phyloP scores from a whole-genome alignment of 768 basidiomycete genomes.

The Hydnum rufescens region DNA sequence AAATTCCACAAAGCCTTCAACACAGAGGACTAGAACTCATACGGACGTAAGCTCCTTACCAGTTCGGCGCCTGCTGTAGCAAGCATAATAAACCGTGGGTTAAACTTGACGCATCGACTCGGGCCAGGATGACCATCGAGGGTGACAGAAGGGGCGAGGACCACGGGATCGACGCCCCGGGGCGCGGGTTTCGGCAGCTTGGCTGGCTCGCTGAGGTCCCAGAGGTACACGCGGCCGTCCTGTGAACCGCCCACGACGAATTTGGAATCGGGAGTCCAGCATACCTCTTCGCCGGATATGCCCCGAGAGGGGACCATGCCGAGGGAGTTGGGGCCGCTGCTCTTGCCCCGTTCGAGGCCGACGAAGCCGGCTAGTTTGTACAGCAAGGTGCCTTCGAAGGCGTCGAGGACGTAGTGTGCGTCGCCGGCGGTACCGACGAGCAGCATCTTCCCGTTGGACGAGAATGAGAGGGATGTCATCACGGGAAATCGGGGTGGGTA shows the following conservation, averaged over 20 bases:
- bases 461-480: slow-evolving; percentile 84
- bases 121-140: slow-evolving; percentile 73
- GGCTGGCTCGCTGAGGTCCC: slow-evolving; percentile 40
- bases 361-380: slow-evolving; percentile 71
- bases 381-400: slow-evolving; percentile 66
- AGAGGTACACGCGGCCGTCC: slow-evolving; percentile 68
- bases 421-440: slow-evolving; percentile 84
- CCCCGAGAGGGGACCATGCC: slow-evolving; percentile 52
- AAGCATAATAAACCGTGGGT: slow-evolving; percentile 79
- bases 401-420: slow-evolving; percentile 85
- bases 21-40: too few species aligned
- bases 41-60: too few species aligned
- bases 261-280: slow-evolving; percentile 89
- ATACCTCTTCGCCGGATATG: slow-evolving; percentile 80
- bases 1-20: too few species aligned
- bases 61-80: slow-evolving; percentile 65
- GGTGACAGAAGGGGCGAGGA: slow-evolving; percentile 29
- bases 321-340: slow-evolving; percentile 19
- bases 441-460: slow-evolving; percentile 73
- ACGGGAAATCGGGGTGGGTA: slow-evolving; percentile 76
- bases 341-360: slow-evolving; percentile 54
- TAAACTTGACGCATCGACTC: slow-evolving; percentile 72
- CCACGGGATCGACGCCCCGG: slow-evolving; percentile 24
- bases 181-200: slow-evolving; percentile 7
- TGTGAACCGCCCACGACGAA: slow-evolving; percentile 71